Conservation (phyloP, 2,329 filamentous ascomycete species). For the Botryotinia globosa region DNA sequence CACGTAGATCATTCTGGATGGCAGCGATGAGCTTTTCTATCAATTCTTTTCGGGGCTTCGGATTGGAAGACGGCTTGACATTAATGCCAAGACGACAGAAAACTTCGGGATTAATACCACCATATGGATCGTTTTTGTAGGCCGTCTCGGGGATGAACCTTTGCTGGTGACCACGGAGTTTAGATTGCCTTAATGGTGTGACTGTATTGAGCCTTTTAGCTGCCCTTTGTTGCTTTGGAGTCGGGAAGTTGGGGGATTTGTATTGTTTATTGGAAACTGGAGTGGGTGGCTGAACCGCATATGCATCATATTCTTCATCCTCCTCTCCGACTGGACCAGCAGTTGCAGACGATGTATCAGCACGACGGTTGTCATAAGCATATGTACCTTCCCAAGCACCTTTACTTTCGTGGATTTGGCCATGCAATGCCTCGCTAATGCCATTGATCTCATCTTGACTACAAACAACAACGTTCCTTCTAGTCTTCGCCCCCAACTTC, state of each 20-base stretch:
- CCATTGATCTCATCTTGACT: slow-evolving; percentile 32
- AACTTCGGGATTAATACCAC: slow-evolving; percentile 32
- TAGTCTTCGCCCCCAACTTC: slow-evolving; percentile 24
- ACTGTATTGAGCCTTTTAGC: slow-evolving; percentile 26
- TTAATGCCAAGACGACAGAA: slow-evolving; percentile 35
- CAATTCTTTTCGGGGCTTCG: slow-evolving; percentile 33
- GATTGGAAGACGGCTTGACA: slow-evolving; percentile 27
- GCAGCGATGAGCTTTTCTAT: slow-evolving; percentile 31
- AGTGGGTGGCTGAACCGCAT: slow-evolving; percentile 12
- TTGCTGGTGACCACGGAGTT: slow-evolving; percentile 26
- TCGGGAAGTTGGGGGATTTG: slow-evolving; percentile 27
- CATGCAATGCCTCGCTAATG: slow-evolving; percentile 36
- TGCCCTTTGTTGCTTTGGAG: slow-evolving; percentile 33
- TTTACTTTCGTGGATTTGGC: slow-evolving; percentile 33
- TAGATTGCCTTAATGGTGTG: slow-evolving; percentile 25
- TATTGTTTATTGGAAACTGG: slow-evolving; percentile 13
- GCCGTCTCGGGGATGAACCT: slow-evolving; percentile 23
- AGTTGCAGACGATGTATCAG: neutral
- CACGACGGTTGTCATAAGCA: slow-evolving; percentile 24
- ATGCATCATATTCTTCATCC: neutral
- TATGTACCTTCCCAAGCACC: slow-evolving; percentile 33
- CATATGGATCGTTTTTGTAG: slow-evolving; percentile 24
- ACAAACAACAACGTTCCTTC: slow-evolving; percentile 28
- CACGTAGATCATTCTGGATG: slow-evolving; percentile 34
- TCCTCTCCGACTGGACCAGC: slow-evolving; percentile 1